Evolutionary conservation across 331 rosid genomes (phyloP).

Genomic region (Phaseolus coccineus): DNA sequence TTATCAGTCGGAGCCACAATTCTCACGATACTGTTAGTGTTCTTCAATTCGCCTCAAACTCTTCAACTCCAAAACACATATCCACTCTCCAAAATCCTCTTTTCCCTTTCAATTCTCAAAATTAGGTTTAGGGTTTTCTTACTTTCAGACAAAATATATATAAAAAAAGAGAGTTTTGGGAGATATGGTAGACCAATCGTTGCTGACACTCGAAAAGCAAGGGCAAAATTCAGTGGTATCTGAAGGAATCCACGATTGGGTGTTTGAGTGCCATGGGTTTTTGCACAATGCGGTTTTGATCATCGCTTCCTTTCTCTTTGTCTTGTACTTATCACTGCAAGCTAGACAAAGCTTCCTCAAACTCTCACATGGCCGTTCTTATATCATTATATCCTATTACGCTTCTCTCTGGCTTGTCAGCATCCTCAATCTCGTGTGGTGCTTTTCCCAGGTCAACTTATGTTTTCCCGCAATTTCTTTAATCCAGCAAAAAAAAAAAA

Average conservation of each 20-base stretch:
- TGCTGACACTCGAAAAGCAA: conserved; percentile 36
- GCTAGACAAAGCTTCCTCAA: conserved; percentile 43
- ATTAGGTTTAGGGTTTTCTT: conserved; percentile 47
- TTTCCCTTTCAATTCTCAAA: neutral
- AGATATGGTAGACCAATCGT: conserved; percentile 54
- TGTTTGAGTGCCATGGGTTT: conserved; percentile 69
- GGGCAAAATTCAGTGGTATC: conserved; percentile 39
- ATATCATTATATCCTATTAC: conserved; percentile 54
- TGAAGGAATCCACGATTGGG: conserved; percentile 53
- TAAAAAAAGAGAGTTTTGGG: neutral
- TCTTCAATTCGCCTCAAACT: neutral
- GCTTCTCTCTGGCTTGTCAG: conserved; percentile 55
- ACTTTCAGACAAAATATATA: neutral
- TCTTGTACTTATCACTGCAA: conserved; percentile 52
- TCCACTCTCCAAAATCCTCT: neutral
- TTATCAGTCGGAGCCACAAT: neutral
- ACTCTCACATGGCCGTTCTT: conserved; percentile 56
- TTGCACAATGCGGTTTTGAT: conserved; percentile 50
- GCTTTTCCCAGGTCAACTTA: conserved; percentile 71
- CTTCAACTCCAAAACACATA: neutral
- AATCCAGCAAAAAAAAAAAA: neutral
- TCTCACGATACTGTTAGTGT: neutral
- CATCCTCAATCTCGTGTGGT: conserved; percentile 71
- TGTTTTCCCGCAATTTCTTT: neutral
- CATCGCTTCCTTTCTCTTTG: conserved; percentile 49